phyloP scores from a whole-genome alignment of 2,329 filamentous ascomycete species.

The Furcasterigmium furcatum region DNA sequence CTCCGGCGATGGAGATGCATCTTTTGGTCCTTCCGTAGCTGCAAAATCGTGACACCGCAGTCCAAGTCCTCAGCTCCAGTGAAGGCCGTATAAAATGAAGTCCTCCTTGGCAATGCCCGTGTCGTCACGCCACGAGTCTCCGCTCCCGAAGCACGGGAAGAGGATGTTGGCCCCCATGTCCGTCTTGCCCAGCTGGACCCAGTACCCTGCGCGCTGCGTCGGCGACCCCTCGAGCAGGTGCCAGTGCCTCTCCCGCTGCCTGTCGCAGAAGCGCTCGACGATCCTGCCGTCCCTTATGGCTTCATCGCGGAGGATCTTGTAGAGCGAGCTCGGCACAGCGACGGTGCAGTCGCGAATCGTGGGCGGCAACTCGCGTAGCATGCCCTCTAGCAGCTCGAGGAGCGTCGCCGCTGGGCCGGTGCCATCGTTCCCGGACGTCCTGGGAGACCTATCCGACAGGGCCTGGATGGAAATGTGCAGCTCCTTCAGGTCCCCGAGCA shows the following conservation, averaged over 20 bases:
- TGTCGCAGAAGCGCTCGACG: slow-evolving; percentile 12
- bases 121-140: background rate
- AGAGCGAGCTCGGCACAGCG: slow-evolving; percentile 17
- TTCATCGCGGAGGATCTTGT: slow-evolving; percentile 9
- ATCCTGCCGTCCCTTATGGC: slow-evolving; percentile 7
- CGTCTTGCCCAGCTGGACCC: slow-evolving; percentile 19
- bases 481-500: background rate
- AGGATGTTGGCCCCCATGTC: slow-evolving; percentile 6
- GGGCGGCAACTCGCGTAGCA: slow-evolving; percentile 14
- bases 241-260: slow-evolving; percentile 17
- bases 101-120: background rate
- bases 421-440: no score
- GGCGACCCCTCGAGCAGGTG: slow-evolving; percentile 9
- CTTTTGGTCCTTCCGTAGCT: no score
- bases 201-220: slow-evolving; percentile 15
- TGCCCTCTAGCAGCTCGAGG: slow-evolving; percentile 15
- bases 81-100: background rate
- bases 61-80: no score
- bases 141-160: background rate
- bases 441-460: no score
- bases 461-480: background rate
- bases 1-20: no score
- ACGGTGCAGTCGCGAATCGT: slow-evolving; percentile 15
- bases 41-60: no score
- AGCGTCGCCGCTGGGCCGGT: no score